Evolutionary conservation across 2,329 filamentous ascomycete genomes (phyloP).

Genomic region (Trichoderma sp.): DNA sequence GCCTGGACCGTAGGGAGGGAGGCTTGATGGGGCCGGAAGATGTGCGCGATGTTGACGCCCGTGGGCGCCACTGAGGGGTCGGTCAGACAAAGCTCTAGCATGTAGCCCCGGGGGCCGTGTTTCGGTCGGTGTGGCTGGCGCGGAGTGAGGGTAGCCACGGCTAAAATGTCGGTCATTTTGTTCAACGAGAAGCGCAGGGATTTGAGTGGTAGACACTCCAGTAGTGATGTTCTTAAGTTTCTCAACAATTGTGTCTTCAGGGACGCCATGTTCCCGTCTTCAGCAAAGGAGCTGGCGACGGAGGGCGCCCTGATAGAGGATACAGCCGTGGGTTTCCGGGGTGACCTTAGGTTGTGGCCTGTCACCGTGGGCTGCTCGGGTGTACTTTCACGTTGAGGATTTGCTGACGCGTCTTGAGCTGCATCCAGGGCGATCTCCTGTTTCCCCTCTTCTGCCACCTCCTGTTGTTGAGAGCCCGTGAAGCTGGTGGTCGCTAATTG

Average conservation of each 20-base stretch:
- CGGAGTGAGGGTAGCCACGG: slow-evolving; percentile 54
- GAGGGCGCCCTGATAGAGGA: slow-evolving; percentile 32
- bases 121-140: slow-evolving; percentile 56
- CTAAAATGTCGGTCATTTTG: slow-evolving; percentile 55
- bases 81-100: slow-evolving; percentile 58
- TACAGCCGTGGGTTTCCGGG: background rate
- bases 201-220: slow-evolving; percentile 56
- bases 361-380: background rate
- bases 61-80: slow-evolving; percentile 56
- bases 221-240: slow-evolving; percentile 50
- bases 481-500: slow-evolving; percentile 26
- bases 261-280: slow-evolving; percentile 35
- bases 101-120: slow-evolving; percentile 59
- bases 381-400: background rate
- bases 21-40: slow-evolving; percentile 60
- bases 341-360: slow-evolving; percentile 2
- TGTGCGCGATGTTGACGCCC: slow-evolving; percentile 54
- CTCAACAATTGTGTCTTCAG: slow-evolving; percentile 50
- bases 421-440: slow-evolving; percentile 27
- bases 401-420: slow-evolving; percentile 19
- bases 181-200: slow-evolving; percentile 51
- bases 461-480: slow-evolving; percentile 26
- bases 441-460: background rate
- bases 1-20: slow-evolving; percentile 55
- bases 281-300: slow-evolving; percentile 28